A percentile compares a stretch with the other conserved stretches of the same genome.
phyloP scores from a whole-genome alignment of 2,329 filamentous ascomycete genomes.

The Colletotrichum sp. region DNA sequence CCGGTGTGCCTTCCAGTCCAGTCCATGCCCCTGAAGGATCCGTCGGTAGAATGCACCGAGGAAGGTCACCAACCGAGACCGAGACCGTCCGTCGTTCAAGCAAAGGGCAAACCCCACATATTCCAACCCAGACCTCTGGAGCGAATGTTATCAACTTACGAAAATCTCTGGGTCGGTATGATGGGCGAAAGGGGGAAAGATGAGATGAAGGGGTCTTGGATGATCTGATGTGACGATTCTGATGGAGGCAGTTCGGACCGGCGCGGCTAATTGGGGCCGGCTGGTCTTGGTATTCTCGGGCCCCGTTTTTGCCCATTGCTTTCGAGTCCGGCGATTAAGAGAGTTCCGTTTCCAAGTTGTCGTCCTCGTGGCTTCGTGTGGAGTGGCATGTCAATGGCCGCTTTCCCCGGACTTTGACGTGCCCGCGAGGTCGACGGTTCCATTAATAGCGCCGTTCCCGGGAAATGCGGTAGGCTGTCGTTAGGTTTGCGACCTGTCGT shows the following conservation, averaged over 20 bases:
- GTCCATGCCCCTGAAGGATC: background rate
- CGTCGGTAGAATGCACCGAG: background rate
- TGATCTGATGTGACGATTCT: background rate
- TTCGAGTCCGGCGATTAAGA: background rate
- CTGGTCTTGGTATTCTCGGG: background rate
- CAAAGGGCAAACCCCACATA: background rate
- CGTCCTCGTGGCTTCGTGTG: background rate
- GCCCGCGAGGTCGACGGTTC: background rate
- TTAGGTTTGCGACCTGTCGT: background rate
- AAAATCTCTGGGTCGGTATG: background rate
- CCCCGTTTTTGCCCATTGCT: background rate
- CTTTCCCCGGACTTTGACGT: background rate
- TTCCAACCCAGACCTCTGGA: background rate
- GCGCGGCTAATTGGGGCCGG: constrained; percentile 7
- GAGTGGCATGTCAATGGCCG: background rate
- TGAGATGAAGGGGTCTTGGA: constrained; percentile 6
- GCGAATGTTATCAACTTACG: background rate
- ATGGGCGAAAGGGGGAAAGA: background rate
- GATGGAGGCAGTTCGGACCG: constrained; percentile 9
- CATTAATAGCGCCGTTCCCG: background rate
- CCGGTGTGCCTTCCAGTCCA: background rate
- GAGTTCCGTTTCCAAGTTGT: background rate
- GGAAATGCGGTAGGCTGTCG: background rate
- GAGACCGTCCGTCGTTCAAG: background rate
- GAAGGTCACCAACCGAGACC: background rate